Evolutionary conservation across 768 basidiomycete genomes (phyloP).

Genomic region (Termitomyces sp.): DNA sequence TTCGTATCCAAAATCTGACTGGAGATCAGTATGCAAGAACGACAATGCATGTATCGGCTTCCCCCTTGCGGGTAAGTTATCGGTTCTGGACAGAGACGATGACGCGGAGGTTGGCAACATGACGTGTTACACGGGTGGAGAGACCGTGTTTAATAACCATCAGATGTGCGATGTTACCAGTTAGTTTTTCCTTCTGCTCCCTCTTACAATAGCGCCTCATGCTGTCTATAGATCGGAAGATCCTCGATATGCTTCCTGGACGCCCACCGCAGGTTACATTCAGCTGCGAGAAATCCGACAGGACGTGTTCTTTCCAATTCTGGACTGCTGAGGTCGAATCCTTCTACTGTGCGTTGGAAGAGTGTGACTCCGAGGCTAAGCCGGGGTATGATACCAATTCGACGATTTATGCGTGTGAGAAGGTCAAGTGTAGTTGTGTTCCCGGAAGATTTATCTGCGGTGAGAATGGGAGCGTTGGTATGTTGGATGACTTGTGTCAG

Average conservation of each 20-base stretch:
- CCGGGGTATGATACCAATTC: slow-evolving; percentile 60
- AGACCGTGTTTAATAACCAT: slow-evolving; percentile 91
- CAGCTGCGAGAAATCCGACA: slow-evolving; percentile 63
- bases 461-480: slow-evolving; percentile 89
- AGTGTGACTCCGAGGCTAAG: slow-evolving; percentile 48
- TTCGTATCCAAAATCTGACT: background rate
- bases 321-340: slow-evolving; percentile 95
- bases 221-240: slow-evolving; percentile 71
- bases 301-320: slow-evolving; percentile 91
- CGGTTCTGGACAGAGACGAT: slow-evolving; percentile 32
- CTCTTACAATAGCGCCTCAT: background rate
- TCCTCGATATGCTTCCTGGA: slow-evolving; percentile 84
- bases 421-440: slow-evolving; percentile 89
- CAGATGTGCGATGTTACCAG: slow-evolving; percentile 99
- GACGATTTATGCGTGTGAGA: slow-evolving; percentile 76
- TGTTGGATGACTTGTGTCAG: slow-evolving; percentile 21
- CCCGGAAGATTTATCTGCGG: slow-evolving; percentile 93
- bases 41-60: slow-evolving; percentile 5
- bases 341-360: slow-evolving; percentile 86
- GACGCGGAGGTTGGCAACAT: slow-evolving; percentile 47
- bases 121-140: slow-evolving; percentile 92
- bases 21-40: slow-evolving; percentile 4
- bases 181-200: slow-evolving; percentile 36
- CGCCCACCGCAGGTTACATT: slow-evolving; percentile 96
- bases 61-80: slow-evolving; percentile 36